Conservation (phyloP, 2,329 filamentous ascomycete species). For the Fusarium gaditjirri region DNA sequence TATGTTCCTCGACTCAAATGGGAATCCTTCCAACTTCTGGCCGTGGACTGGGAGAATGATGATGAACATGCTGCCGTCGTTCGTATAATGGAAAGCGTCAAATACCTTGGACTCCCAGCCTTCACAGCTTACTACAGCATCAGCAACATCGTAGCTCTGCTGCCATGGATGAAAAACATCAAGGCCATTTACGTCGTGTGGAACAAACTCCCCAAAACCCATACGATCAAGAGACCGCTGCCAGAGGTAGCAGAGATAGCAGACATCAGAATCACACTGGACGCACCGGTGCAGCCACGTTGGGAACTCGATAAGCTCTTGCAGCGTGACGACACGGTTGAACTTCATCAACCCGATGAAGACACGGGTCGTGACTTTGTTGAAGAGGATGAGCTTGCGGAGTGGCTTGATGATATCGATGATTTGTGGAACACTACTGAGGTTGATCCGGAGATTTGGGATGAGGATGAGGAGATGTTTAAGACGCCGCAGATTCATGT, state of each 20-base stretch:
- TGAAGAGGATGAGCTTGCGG: constrained; percentile 13
- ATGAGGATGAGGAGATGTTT: constrained; percentile 4
- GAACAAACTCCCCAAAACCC: constrained; percentile 30
- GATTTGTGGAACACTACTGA: constrained; percentile 10
- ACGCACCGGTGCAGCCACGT: constrained; percentile 12
- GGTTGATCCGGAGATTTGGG: constrained; percentile 12
- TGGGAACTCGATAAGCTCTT: constrained; percentile 10
- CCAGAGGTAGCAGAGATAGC: background rate
- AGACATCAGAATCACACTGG: background rate
- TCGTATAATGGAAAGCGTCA: constrained; percentile 19
- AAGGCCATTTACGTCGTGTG: constrained; percentile 38
- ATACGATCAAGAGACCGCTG: background rate
- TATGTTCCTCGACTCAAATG: constrained; percentile 33
- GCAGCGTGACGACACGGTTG: background rate
- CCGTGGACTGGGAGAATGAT: background rate
- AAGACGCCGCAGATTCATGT: constrained; percentile 6
- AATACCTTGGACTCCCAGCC: constrained; percentile 41
- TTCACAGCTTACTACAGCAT: constrained; percentile 43
- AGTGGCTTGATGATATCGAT: constrained; percentile 28
- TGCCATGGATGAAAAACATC: constrained; percentile 33
- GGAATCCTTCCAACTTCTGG: constrained; percentile 25
- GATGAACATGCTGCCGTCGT: background rate
- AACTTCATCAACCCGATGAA: constrained; percentile 7
- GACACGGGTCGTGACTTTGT: background rate
- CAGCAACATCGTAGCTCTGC: constrained; percentile 12